phyloP scores from a whole-genome alignment of 352 stramenopile species.

The Phytophthora sansomeana region DNA sequence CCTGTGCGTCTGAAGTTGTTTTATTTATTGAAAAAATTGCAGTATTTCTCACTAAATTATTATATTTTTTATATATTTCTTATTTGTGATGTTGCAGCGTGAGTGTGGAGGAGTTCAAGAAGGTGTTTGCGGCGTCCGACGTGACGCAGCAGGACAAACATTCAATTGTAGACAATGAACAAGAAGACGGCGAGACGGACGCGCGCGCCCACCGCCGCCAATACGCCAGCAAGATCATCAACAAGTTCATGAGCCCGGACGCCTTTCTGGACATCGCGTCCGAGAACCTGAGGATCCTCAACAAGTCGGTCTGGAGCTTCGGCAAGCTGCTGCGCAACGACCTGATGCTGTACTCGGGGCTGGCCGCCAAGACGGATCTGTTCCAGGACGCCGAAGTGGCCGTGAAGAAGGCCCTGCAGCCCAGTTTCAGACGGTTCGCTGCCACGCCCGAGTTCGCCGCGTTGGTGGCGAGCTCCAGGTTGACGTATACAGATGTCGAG shows the following conservation, averaged over 20 bases:
- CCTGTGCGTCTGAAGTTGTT: slow-evolving; percentile 44
- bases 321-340: slow-evolving; percentile 78
- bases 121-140: slow-evolving; percentile 45
- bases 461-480: slow-evolving; percentile 59
- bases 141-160: slow-evolving; percentile 4
- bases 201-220: slow-evolving; percentile 53
- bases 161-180: slow-evolving; percentile 10
- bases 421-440: slow-evolving; percentile 74
- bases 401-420: slow-evolving; percentile 73
- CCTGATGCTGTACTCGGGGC: slow-evolving; percentile 74
- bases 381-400: slow-evolving; percentile 81
- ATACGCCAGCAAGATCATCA: slow-evolving; percentile 89
- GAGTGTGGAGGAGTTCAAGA: slow-evolving; percentile 91
- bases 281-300: slow-evolving; percentile 78
- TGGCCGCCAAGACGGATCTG: slow-evolving; percentile 79
- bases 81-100: slow-evolving; percentile 27
- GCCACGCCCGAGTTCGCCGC: slow-evolving; percentile 63
- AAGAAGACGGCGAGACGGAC: slow-evolving; percentile 3
- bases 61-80: neutral
- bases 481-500: slow-evolving; percentile 50
- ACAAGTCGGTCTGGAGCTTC: slow-evolving; percentile 86
- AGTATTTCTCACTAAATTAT: neutral
- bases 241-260: slow-evolving; percentile 88
- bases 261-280: slow-evolving; percentile 84
- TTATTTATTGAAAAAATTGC: neutral